Base-by-base conservation (phyloP, 352 stramenopile genomes). In the Phytophthora sp. region DNA sequence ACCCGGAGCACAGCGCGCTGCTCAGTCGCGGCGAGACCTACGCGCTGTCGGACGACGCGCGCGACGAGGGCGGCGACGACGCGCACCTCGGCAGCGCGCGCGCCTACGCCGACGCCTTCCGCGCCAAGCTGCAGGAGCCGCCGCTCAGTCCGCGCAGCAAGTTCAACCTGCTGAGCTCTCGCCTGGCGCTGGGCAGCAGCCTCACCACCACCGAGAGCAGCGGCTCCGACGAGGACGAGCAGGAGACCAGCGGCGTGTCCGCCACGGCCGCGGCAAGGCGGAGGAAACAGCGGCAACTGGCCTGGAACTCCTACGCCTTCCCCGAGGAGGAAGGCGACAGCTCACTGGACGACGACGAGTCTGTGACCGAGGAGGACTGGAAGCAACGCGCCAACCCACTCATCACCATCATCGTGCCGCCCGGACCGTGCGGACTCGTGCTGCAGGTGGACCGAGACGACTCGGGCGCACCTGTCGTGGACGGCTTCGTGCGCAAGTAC, bases 121-220 rank as follows among this genome's bases (percentile, higher is more conserved):
- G 77, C 6, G 66, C 76, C 42, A 92, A 92, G 41, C 69, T 92
- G 21, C 78, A 84, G 26, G 83, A 92, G 64, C 77, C 78, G 31
- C 79, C 82, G 31, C 80, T 92, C 43, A 88, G 80, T 60, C 78
- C 83, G 7, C 75, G 76, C 45, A 89, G 82, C 53, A 92, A 92
- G 54, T 84, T 92, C 58, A 51, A 76, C 48, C 69, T 89, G 41
- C 57, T 91, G 54, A 74, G 73, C 39, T 58, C 64, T 8, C 62
- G 66, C 18, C 37, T 75, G 13, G 61, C 27, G 6, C 15, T 68
- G 21, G 62, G 37, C 23, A 65, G 52, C 37, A 72, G 68, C 38
- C 34, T 66, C n/a, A 55, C 62, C 9, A 46, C 62, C 15, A 74
- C 69, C 13, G 69, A 69, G 11, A 76, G 68, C 32, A 74, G 60